These are phyloP conservation scores for Aspergillus transmontanensis DNA, from an alignment of 2,329 filamentous ascomycete species.

Conservation along the genomic window DNA sequence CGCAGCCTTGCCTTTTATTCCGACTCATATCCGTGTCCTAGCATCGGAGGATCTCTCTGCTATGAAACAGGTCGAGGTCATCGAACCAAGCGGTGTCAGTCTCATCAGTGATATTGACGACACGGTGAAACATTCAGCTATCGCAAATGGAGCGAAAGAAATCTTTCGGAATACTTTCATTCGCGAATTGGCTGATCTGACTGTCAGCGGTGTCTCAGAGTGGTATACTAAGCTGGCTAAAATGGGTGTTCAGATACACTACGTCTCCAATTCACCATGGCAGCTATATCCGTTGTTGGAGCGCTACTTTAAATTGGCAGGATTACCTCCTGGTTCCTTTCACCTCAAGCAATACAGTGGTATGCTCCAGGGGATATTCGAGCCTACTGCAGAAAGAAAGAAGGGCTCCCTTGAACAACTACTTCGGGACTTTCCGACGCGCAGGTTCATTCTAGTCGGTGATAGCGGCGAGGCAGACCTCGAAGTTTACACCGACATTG, in stretches of 20 bases:
- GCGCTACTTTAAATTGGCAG: conserved; percentile 78
- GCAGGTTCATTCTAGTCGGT: conserved; percentile 87
- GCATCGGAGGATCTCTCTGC: conserved; percentile 83
- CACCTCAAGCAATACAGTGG: conserved; percentile 96
- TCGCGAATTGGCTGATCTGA: conserved; percentile 77
- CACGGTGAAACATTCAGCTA: conserved; percentile 94
- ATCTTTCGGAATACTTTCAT: conserved; percentile 97
- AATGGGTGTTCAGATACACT: conserved; percentile 87
- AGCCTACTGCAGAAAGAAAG: conserved; percentile 94
- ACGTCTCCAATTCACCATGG: conserved; percentile 99
- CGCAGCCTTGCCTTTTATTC: conserved; percentile 83
- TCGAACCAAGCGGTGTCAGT: conserved; percentile 78
- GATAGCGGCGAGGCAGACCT: conserved; percentile 97
- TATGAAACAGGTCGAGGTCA: conserved; percentile 75
- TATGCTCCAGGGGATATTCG: conserved; percentile 97
- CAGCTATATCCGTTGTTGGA: conserved; percentile 90
- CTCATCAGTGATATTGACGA: conserved; percentile 98
- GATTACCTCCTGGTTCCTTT: conserved; percentile 83
- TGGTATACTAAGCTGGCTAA: conserved; percentile 81
- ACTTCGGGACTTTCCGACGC: conserved; percentile 82
- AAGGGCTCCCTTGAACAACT: conserved; percentile 84
- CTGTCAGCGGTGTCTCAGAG: conserved; percentile 81
- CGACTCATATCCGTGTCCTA: conserved; percentile 83
- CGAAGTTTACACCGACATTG: conserved; percentile 96
- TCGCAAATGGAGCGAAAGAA: conserved; percentile 81